Evolutionary conservation across 441 rosid species (phyloP).

Genomic region (Corymbia citriodora): DNA sequence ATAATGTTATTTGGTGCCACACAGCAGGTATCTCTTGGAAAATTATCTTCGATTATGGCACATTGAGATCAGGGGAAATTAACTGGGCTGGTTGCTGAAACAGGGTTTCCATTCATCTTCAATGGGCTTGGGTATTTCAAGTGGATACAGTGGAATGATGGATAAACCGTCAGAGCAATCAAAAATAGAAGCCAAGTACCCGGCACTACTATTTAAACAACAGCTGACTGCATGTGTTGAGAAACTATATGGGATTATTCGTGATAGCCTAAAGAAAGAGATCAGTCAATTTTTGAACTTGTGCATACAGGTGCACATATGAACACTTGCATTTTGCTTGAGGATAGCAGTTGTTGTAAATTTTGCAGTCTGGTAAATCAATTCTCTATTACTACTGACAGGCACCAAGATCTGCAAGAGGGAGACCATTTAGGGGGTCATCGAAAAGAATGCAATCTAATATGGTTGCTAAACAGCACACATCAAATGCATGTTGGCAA

Average conservation of each 20-base stretch:
- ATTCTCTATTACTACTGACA: slow-evolving; percentile 18
- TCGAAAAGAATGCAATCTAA: slow-evolving; percentile 37
- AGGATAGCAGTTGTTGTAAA: background rate
- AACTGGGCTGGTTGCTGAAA: background rate
- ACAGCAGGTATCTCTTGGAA: slow-evolving; percentile 38
- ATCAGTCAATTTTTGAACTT: slow-evolving; percentile 49
- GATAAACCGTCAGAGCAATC: slow-evolving; percentile 35
- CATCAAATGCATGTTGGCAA: slow-evolving; percentile 59
- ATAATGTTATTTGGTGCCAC: slow-evolving; percentile 44
- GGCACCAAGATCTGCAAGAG: slow-evolving; percentile 51
- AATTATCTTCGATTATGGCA: background rate
- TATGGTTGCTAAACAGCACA: slow-evolving; percentile 43
- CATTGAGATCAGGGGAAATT: background rate
- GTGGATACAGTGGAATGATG: slow-evolving; percentile 49
- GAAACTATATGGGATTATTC: slow-evolving; percentile 64
- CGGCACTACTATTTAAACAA: slow-evolving; percentile 73
- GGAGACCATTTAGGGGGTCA: slow-evolving; percentile 31
- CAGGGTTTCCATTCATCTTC: slow-evolving; percentile 52
- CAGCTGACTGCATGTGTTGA: slow-evolving; percentile 72
- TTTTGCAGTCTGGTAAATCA: background rate
- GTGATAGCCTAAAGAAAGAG: slow-evolving; percentile 65
- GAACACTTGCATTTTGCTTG: background rate
- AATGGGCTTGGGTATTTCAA: slow-evolving; percentile 34
- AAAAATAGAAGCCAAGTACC: slow-evolving; percentile 73
- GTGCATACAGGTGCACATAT: slow-evolving; percentile 55